Evolutionary conservation across 495 filamentous ascomycete species (phyloP), one percentile per base, ranked within the genome.

Genomic region (Neurospora sp.): DNA sequence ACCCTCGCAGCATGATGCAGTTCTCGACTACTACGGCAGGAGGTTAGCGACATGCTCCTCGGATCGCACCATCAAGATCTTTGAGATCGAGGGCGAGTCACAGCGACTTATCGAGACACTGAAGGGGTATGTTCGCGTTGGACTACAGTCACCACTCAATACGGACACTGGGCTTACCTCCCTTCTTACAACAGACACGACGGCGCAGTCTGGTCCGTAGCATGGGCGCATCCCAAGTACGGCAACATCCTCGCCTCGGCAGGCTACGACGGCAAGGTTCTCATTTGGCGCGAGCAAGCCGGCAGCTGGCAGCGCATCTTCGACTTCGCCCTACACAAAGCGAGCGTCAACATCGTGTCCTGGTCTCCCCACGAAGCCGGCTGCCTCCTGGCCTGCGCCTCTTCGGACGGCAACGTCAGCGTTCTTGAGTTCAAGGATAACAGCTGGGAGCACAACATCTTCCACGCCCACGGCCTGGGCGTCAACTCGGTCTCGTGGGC

Each of bases 11-110:
- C 96, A 98, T 78, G 96, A 98, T 89, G 96, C 95, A 71, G 94
- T 94, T 71, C 90, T 99, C 75, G 96, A 99, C 82, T 98, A 98
- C 84, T 99, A 98, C 83, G 96, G 96, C 77, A 91, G 96, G 74
- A 91, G 95, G 76, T 90, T 99, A 78, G 96, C 96, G 74, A 99
- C 96, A 76, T 98, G 96, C 82, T 97, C 94, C 27, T 97, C 94
- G 71, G 96, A 99, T 83, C 93, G 94, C 81, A 98, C 95, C 69
- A 96, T 99, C 85, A 98, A 98, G 84, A 97, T 99, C 81, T 99
- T 98, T 78, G 96, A 98, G 84, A 91, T 98, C 69, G 96, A 98
- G 82, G 94, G 94, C 75, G 94, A 97, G 78, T 88, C 91, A 76
- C 96, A 99, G 82, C 88, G 93, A 69, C 84, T 98, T 70, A 90